Percentiles rank a stretch among this genome's conserved stretches.
phyloP scores from a whole-genome alignment of 2,329 filamentous ascomycete species.

The Parastagonospora avenae region DNA sequence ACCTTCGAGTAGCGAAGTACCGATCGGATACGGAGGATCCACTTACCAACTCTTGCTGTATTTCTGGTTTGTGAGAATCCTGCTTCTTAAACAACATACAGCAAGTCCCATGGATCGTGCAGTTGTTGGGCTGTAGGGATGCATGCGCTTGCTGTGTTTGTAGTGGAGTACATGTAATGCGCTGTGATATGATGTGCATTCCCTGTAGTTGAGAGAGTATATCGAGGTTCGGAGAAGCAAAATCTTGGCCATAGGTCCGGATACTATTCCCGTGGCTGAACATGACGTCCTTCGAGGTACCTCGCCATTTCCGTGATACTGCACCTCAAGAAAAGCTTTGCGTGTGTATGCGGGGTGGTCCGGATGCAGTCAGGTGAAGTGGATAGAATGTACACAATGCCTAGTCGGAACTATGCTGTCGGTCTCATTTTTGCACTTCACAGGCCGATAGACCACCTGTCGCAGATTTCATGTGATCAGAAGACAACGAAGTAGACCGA shows the following conservation, averaged over 20 bases:
- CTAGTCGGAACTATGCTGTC: too few relatives aligned
- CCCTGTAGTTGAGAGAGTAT: constrained; percentile 8
- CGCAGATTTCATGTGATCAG: not conserved
- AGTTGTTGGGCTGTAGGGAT: constrained; percentile 7
- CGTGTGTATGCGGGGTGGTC: not conserved
- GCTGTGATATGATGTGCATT: constrained; percentile 17
- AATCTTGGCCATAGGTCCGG: not conserved
- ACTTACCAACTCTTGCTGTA: too few relatives aligned
- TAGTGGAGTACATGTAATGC: constrained; percentile 5
- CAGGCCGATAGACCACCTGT: too few relatives aligned
- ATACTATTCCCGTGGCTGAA: not conserved
- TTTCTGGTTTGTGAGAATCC: too few relatives aligned
- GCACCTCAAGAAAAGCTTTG: not conserved
- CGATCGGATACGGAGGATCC: too few relatives aligned
- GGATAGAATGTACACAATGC: too few relatives aligned
- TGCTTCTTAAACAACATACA: not conserved
- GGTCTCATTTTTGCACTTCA: too few relatives aligned
- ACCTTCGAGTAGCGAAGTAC: too few relatives aligned
- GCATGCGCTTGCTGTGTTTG: constrained; percentile 4
- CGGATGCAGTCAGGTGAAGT: too few relatives aligned
- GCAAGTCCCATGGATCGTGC: not conserved
- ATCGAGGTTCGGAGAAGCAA: not conserved
- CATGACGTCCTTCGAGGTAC: not conserved
- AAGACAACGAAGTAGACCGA: not conserved
- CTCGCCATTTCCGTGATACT: not conserved